Base-by-base conservation (phyloP, 2,329 filamentous ascomycete species). In the Lithohypha guttulata region DNA sequence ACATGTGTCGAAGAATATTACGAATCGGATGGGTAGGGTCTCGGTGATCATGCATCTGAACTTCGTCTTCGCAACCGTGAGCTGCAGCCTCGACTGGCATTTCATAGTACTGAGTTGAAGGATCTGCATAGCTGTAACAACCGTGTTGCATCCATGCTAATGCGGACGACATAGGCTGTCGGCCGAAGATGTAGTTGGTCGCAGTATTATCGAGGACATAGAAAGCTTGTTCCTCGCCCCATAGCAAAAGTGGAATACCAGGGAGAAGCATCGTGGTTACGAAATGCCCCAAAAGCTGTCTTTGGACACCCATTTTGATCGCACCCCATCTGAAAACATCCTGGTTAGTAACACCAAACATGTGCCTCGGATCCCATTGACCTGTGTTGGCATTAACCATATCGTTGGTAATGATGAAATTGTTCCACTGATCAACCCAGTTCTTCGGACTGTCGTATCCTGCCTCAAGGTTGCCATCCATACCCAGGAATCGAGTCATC, bases 151-250 rank as follows among this genome's bases (percentile, higher is more conserved):
- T 71, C 76, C 77, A 81, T 2, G 75, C 76, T 2, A 68, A 68
- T 2, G 73, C 64, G 2, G 73, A 66, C 6, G 71, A 69, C 68
- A 81, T 78, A 2, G 77, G 60, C 52, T 75, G 71, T 48, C 77
- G 70, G 14, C 77, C 77, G 52, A 74, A 81, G 28, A 81, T 66
- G 51, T 80, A 81, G 50, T 80, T 79, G 42, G 61, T 60, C 3
- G 75, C 75, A 1, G 75, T 77, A 42, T 72, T 77, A 51, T 81
- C 77, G 2, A 79, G 58, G 1, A 77, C 59, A 48, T 79, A 79
- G 44, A 75, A 75, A 0, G 69, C 71, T 55, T 81, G 77, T 51
- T 81, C 77, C 52, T 81, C 77, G 13, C 77, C 76, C 71, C 73
- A 81, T 11, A 71, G 64, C 11, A 77, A 56, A 20, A 76, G 53